phyloP scores from a whole-genome alignment of 2,329 filamentous ascomycete species.

The Magnaporthiopsis poae region DNA sequence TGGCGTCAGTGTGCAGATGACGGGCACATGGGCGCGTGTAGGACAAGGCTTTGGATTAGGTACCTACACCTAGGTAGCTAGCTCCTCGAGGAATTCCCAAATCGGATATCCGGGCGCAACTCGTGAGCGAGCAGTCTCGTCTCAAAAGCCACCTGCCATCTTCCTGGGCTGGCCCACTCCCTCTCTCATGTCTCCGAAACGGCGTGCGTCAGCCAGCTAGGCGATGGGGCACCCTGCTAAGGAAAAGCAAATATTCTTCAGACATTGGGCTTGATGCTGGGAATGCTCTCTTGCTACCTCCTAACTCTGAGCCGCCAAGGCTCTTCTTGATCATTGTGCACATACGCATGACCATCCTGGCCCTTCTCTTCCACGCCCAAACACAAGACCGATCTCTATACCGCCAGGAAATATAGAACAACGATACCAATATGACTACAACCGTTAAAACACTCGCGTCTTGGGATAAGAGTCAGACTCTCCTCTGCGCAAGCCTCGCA shows the following conservation, averaged over 20 bases:
- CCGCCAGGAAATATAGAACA: neutral
- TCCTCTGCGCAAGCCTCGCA: neutral
- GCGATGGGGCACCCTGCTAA: neutral
- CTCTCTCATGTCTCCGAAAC: neutral
- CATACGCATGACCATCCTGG: neutral
- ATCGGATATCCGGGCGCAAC: neutral
- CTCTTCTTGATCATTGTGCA: neutral
- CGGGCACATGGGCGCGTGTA: neutral
- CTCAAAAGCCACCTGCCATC: neutral
- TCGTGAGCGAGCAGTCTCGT: neutral
- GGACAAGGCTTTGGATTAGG: neutral
- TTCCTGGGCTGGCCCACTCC: no score
- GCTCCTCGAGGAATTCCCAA: neutral
- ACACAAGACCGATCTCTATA: neutral
- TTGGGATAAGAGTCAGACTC: neutral
- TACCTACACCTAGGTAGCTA: neutral
- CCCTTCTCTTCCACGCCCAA: neutral
- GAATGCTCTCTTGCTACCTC: neutral
- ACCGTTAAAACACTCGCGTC: neutral
- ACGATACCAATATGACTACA: neutral
- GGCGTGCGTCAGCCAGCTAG: neutral
- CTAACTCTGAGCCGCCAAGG: no score
- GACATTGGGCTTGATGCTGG: neutral
- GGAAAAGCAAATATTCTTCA: neutral
- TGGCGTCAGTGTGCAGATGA: neutral